Conservation (phyloP, 2,329 filamentous ascomycete species). For the Coniochaeta ligniaria region DNA sequence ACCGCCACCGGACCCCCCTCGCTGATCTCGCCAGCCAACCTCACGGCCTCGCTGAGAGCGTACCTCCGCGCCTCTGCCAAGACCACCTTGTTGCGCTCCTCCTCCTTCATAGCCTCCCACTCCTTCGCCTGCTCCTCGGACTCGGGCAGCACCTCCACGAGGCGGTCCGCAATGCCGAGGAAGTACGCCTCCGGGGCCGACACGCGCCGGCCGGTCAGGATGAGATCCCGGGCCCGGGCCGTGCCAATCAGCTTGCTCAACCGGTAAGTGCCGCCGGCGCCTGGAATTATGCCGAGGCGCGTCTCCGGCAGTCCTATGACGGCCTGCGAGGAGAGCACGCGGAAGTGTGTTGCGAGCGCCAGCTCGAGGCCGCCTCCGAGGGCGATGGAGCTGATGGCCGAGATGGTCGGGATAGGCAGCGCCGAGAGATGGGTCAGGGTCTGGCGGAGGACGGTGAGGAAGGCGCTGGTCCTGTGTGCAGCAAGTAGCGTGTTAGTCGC, state of each 20-base stretch:
- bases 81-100: constrained; percentile 28
- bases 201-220: constrained; percentile 84
- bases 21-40: constrained; percentile 77
- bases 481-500: neutral
- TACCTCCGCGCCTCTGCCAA: constrained; percentile 54
- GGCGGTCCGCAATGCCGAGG: constrained; percentile 79
- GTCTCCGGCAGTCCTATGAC: constrained; percentile 84
- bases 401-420: constrained; percentile 84
- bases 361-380: constrained; percentile 93
- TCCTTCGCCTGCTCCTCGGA: constrained; percentile 18
- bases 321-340: constrained; percentile 75
- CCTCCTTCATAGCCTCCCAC: constrained; percentile 29
- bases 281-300: constrained; percentile 86
- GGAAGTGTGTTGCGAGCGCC: constrained; percentile 81
- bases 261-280: constrained; percentile 86
- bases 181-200: constrained; percentile 82
- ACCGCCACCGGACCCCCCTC: constrained; percentile 75
- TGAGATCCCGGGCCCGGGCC: constrained; percentile 76
- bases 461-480: constrained; percentile 60
- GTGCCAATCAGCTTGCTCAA: constrained; percentile 76
- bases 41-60: constrained; percentile 69
- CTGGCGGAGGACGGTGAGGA: constrained; percentile 67
- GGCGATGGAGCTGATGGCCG: constrained; percentile 76
- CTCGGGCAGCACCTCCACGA: constrained; percentile 62
- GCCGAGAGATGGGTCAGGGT: constrained; percentile 68